Base-by-base conservation (phyloP, 148 eudicot genomes). In the Oxyria digyna region DNA sequence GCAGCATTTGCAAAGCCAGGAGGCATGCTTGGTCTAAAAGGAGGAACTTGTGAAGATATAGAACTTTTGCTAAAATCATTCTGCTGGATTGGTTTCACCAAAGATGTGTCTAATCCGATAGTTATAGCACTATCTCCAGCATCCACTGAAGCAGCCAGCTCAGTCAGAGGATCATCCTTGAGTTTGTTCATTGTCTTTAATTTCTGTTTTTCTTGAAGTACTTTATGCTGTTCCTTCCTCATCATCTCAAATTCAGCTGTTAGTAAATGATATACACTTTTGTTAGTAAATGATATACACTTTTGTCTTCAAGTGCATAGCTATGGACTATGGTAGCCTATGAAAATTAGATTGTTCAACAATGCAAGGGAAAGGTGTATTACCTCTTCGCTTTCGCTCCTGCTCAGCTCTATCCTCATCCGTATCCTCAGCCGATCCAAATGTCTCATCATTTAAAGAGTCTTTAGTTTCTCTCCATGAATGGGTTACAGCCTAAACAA, bases 211-310 rank as follows among this genome's bases (percentile, higher is more conserved):
- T 87, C 97, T 77, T 88, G 96, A 27, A 91, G 83, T 75, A 68
- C 79, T 74, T 88, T 91, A 4, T 87, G 99, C 54, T 94, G 97
- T 76, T 94, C 96, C 84, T 88, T 87, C 81, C 99, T 84, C 96
- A 91, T 91, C 68, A 80, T 79, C 78, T 94, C 97, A 84, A 94
- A 94, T 54, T 96, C 89, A 81, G 89, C 99, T 94, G 73, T 29
- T 66, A 73, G 52, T 67, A 65, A 4, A 69, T 21, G 29, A 21
- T 42, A 13, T 21, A 6, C n/a, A 69, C 49, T 26, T 32, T 69
- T 23, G 45, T 26, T 11, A 32, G 27, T 1, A 10, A 18, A n/a
- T 10, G 2, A 42, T 42, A 42, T 42, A 42, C 37, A 33, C 3
- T 33, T 33, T 42, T 42, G 45, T 9, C 1, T 42, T 1, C 17